phyloP scores from a whole-genome alignment of 108 stramenopile species.

The Tribonema minus region DNA sequence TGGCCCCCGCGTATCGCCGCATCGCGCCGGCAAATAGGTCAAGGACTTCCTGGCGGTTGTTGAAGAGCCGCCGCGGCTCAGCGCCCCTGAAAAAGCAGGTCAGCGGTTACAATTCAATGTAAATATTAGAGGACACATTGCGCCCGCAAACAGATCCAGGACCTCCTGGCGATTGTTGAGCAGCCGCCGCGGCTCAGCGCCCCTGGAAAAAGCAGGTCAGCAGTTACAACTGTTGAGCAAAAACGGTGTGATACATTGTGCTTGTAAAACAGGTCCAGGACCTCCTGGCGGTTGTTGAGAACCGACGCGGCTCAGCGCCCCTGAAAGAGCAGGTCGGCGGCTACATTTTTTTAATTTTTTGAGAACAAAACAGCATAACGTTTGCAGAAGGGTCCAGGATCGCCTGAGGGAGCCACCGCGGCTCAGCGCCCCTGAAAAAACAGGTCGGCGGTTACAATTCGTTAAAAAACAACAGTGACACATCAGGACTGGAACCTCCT shows the following conservation, averaged over 20 bases:
- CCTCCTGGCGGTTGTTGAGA: neutral
- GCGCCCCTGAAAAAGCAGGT: neutral
- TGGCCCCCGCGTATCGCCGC: neutral
- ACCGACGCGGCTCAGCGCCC: neutral
- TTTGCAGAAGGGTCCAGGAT: neutral
- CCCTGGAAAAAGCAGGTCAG: too few species aligned
- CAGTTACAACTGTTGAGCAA: too few species aligned
- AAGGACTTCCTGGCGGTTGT: neutral
- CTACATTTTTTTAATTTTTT: too few species aligned
- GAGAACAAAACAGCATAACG: neutral
- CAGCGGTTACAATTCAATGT: neutral
- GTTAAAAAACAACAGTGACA: too few species aligned
- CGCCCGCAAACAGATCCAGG: neutral
- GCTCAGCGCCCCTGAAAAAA: neutral
- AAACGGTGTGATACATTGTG: too few species aligned
- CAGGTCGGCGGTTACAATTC: neutral
- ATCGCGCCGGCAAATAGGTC: neutral
- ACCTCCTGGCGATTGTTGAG: neutral
- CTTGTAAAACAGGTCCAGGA: neutral
- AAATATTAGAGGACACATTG: too few species aligned
- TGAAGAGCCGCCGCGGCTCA: neutral
- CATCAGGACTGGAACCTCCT: neutral
- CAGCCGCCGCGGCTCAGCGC: neutral
- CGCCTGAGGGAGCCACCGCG: neutral
- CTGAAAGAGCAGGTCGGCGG: too few species aligned